Evolutionary conservation across 2,329 filamentous ascomycete genomes (phyloP), one percentile per base, ranked within the genome.

Genomic region (Aspergillus ustus): DNA sequence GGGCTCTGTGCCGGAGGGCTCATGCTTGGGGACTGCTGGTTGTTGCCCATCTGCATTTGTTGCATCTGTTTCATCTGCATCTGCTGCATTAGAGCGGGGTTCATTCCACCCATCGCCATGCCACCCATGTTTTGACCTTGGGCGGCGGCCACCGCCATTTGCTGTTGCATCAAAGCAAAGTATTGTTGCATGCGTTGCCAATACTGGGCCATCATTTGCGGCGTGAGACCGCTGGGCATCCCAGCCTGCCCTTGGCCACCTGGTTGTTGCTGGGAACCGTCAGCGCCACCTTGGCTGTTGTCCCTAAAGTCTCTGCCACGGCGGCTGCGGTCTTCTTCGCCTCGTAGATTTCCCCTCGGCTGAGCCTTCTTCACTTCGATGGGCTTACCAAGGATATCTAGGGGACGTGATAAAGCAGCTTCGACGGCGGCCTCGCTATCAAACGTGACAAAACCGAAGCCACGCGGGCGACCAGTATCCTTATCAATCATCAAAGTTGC

Each of bases 401-500:
- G 85, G 17, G 92, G 91, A 22, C 89, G 86, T 59, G 90, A 88
- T 48, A 99, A 87, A 63, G 93, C 96, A 37, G 91, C 91, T 67
- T 99, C 95, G 49, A 99, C 95, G 19, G 95, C 95, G 17, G 92
- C 89, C 72, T 99, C 95, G 68, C 90, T 96, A 78, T 99, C 95
- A 70, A 99, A 99, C 0, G 95, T 99, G 57, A 99, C 95, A 76
- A 99, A 99, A 15, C 95, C 95, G 72, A 99, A 99, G 1, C 95
- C 95, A 73, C 95, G 87, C 2, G 95, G 95, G 45, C 95, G 88
- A n/a, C 95, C 95, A 0, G 95, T 99, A 77, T 99, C 95, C 80
- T 99, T 99, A 77, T 99, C 95, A 89, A 99, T 99, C 95, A 99
- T 99, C 2, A 99, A 87, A 0, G 95, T 99, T 2, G 95, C 95